Evolutionary conservation across 2,329 filamentous ascomycete species (phyloP), one percentile per base, ranked within the genome.

Genomic region (Neofusicoccum ribis): DNA sequence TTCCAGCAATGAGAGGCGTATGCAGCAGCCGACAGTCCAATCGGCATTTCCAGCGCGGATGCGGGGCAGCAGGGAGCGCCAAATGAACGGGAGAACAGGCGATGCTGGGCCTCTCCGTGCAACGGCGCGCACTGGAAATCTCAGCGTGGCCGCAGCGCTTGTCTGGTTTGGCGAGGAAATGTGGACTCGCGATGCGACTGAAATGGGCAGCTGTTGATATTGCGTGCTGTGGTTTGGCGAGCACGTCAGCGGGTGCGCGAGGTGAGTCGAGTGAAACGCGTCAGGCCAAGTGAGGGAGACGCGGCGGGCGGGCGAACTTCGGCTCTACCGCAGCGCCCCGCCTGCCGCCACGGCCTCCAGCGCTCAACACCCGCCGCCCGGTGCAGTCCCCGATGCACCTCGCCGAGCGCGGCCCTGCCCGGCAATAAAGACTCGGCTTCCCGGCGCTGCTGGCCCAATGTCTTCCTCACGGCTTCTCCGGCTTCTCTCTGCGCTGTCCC

Each of bases 201-300:
- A 3, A 56, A 44, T 31, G 39, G 37, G 52, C 44, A 58, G 37
- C 41, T 5, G 39, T 34, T 46, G 54, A 46, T 46, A 59, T 60
- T 60, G 56, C 56, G 56, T 60, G 56, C 43, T 47, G 56, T 27
- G 15, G 27, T 34, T 37, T n/a, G 43, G 27, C 27, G 31, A 60
- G 56, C 56, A 60, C 56, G 56, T 60, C 56, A 60, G 31, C 15
- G 31, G 43, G 12, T 5, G 41, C 27, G 27, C 27, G 5, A 17
- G 17, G 34, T 17, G 27, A 44, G 41, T 20, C 8, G 47, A 14
- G 23, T 27, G 9, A 12, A 31, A 51, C 27, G 49, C 23, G 27
- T 23, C 23, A 23, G 23, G 23, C 23, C 3, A 3, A 3, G 23
- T 17, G 14, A 51, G 27, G 44, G 44, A 44, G 39, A 56, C 54